A percentile compares a stretch with the other conserved stretches of the same genome.
phyloP scores from a whole-genome alignment of 805 yeast species.

The Metschnikowia aberdeeniae region DNA sequence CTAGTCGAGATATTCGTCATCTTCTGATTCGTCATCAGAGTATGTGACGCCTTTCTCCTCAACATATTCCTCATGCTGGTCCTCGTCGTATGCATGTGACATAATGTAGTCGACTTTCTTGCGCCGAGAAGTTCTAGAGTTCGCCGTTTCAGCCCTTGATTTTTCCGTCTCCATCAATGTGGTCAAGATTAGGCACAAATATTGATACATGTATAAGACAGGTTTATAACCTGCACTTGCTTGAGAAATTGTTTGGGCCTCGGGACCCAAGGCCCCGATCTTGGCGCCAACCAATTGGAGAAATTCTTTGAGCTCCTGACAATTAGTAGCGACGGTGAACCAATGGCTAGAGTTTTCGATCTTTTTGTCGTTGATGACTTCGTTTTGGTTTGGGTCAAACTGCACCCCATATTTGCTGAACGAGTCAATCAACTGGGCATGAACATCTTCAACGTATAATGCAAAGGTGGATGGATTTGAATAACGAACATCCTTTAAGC shows the following conservation, averaged over 20 bases:
- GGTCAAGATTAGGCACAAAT: conserved; percentile 26
- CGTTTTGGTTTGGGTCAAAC: conserved; percentile 30
- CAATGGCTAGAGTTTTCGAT: conserved; percentile 19
- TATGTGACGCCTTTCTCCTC: conserved; percentile 12
- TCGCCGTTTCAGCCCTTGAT: conserved; percentile 5
- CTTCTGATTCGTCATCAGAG: conserved; percentile 11
- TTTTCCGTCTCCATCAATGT: conserved; percentile 19
- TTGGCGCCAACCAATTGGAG: conserved; percentile 20
- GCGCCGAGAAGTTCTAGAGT: conserved; percentile 12
- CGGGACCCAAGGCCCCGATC: conserved; percentile 17
- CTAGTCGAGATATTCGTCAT: conserved; percentile 10
- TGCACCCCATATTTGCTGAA: conserved; percentile 31
- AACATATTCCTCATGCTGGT: conserved; percentile 5
- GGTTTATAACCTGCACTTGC: conserved; percentile 27
- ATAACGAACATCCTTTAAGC: conserved; percentile 7
- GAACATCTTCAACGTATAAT: conserved; percentile 40
- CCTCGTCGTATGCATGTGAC: conserved; percentile 9
- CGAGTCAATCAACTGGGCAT: conserved; percentile 26
- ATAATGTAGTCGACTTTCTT: conserved; percentile 14
- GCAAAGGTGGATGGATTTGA: conserved; percentile 30
- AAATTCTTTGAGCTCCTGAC: conserved; percentile 26
- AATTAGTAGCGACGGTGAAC: conserved; percentile 36
- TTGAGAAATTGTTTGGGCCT: conserved; percentile 11
- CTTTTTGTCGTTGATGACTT: conserved; percentile 14
- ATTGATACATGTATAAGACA: conserved; percentile 24